Conservation (phyloP, 805 yeast species). For the Ascoidea rubescens region DNA sequence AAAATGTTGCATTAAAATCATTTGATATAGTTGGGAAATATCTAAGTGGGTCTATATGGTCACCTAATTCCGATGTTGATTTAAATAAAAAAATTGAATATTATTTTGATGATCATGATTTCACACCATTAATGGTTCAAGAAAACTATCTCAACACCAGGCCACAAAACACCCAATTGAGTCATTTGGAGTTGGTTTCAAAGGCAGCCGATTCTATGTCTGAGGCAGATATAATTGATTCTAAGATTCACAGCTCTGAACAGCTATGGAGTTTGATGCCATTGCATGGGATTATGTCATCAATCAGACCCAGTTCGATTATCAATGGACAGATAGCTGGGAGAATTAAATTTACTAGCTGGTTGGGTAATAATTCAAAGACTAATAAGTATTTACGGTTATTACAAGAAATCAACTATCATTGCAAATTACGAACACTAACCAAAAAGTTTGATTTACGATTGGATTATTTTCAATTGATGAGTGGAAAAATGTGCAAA, state of each 20-base stretch:
- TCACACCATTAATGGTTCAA: constrained; percentile 91
- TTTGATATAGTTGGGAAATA: constrained; percentile 74
- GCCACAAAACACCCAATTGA: constrained; percentile 33
- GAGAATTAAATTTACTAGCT: constrained; percentile 66
- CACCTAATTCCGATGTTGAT: constrained; percentile 34
- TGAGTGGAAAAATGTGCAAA: constrained; percentile 38
- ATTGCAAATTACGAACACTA: constrained; percentile 66
- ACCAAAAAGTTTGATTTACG: constrained; percentile 67
- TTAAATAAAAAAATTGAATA: constrained; percentile 75
- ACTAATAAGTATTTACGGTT: constrained; percentile 62
- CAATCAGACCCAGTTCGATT: constrained; percentile 64
- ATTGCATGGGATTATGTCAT: constrained; percentile 74
- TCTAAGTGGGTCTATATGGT: constrained; percentile 45
- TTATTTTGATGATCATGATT: constrained; percentile 88
- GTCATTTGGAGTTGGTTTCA: constrained; percentile 50
- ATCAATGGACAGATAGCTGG: constrained; percentile 61
- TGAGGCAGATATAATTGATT: constrained; percentile 70
- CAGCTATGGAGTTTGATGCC: constrained; percentile 94
- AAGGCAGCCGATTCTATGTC: constrained; percentile 81
- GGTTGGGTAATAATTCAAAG: constrained; percentile 87
- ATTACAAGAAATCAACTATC: constrained; percentile 80
- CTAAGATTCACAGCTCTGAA: constrained; percentile 74
- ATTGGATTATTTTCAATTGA: constrained; percentile 56
- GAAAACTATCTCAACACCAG: constrained; percentile 71
- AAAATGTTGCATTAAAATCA: constrained; percentile 81